phyloP scores from a whole-genome alignment of 139 green algal genomes.

The Chlorella sorokiniana region DNA sequence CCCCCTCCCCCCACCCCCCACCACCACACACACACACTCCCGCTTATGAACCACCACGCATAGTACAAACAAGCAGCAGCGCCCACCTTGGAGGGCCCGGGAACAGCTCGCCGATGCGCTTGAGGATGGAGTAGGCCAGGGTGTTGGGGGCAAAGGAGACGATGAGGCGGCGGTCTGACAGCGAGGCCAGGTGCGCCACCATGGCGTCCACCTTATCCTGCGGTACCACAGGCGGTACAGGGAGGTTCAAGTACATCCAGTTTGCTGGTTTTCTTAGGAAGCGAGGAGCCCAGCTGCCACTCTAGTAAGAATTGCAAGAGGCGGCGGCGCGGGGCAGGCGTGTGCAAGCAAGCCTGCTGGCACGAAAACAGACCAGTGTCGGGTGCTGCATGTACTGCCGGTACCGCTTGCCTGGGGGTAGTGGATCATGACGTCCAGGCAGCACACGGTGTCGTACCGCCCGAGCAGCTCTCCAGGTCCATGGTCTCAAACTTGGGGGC shows the following conservation, averaged over 20 bases:
- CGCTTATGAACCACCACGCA: neutral
- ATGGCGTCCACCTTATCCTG: slow-evolving; percentile 95
- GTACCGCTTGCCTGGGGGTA: slow-evolving; percentile 88
- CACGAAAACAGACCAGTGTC: neutral
- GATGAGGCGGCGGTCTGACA: slow-evolving; percentile 88
- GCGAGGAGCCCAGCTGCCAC: too few species aligned
- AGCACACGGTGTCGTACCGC: slow-evolving; percentile 93
- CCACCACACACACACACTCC: neutral
- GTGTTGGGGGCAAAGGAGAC: slow-evolving; percentile 97
- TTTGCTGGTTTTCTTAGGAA: too few species aligned
- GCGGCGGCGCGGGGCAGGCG: too few species aligned
- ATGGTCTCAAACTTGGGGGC: slow-evolving; percentile 88
- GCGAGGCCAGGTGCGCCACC: slow-evolving; percentile 88
- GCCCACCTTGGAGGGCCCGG: slow-evolving; percentile 70
- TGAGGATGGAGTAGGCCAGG: slow-evolving; percentile 75
- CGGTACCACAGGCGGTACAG: neutral
- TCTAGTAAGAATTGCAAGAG: too few species aligned
- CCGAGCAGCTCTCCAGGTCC: slow-evolving; percentile 88
- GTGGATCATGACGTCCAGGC: slow-evolving; percentile 99
- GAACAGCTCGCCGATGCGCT: slow-evolving; percentile 98
- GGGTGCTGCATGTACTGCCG: neutral
- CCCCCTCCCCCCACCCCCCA: too few species aligned
- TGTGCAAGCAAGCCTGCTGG: too few species aligned
- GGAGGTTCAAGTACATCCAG: too few species aligned
- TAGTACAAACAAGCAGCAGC: neutral